These are phyloP conservation scores for Phytophthora sp. DNA, from an alignment of 352 stramenopile species.

Conservation along the genomic window DNA sequence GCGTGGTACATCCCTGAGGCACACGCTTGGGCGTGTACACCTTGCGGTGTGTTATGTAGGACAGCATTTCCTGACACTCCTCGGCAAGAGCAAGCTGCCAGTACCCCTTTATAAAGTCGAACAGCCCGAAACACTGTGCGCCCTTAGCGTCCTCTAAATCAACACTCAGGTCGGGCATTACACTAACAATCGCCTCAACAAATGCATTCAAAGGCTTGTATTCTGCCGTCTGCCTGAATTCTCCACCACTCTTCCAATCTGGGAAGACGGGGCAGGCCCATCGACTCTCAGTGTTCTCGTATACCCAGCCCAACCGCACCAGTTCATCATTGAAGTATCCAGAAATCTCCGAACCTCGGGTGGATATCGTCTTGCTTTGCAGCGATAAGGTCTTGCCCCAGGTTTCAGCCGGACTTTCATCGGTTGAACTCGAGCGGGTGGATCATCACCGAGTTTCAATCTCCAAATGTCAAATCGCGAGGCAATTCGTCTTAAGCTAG, in stretches of 20 bases:
- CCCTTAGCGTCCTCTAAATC: neutral
- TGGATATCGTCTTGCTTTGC: slow-evolving; percentile 6
- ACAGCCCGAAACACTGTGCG: neutral
- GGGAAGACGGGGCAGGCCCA: slow-evolving; percentile 26
- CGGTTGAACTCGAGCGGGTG: neutral
- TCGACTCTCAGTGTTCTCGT: slow-evolving; percentile 12
- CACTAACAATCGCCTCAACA: slow-evolving; percentile 14
- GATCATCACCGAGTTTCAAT: neutral
- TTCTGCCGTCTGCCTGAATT: slow-evolving; percentile 25
- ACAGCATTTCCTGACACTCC: slow-evolving; percentile 10
- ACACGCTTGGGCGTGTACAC: neutral
- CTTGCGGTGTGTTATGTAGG: slow-evolving; percentile 29
- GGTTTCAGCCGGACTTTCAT: slow-evolving; percentile 18
- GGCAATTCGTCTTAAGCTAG: neutral
- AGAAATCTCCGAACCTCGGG: slow-evolving; percentile 18
- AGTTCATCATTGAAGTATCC: slow-evolving; percentile 15
- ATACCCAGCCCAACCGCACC: slow-evolving; percentile 17
- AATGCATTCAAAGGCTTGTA: slow-evolving; percentile 20
- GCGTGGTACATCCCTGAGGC: neutral
- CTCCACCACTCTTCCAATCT: slow-evolving; percentile 8
- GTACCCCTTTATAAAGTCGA: slow-evolving; percentile 22
- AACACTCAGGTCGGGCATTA: slow-evolving; percentile 26
- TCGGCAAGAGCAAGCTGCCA: neutral
- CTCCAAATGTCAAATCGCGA: slow-evolving; percentile 10
- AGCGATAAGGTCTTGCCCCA: slow-evolving; percentile 17